Conservation (phyloP, 2,329 filamentous ascomycete species). For the Aspergillus puulaauensis region DNA sequence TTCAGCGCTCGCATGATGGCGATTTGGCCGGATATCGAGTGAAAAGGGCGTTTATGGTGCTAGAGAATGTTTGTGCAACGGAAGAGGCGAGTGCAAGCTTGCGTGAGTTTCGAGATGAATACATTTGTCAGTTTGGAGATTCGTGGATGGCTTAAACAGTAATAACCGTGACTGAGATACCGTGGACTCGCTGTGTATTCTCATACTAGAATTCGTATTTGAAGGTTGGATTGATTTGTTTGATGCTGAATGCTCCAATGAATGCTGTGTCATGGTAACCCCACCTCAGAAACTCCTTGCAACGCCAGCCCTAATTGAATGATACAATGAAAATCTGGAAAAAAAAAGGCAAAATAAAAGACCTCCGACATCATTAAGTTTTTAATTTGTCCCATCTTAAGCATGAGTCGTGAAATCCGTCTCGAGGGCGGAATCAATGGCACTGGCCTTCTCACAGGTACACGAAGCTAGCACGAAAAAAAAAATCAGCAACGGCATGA, state of each 20-base stretch:
- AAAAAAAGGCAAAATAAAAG: not conserved
- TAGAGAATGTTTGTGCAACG: conserved; percentile 34
- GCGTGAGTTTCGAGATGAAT: conserved; percentile 27
- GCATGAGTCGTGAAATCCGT: conserved; percentile 79
- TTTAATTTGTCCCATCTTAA: not conserved
- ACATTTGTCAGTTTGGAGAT: conserved; percentile 23
- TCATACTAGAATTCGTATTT: not conserved
- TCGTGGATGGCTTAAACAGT: conserved; percentile 17
- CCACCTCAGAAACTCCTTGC: not conserved
- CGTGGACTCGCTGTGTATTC: not conserved
- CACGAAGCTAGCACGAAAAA: conserved; percentile 56
- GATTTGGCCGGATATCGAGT: conserved; percentile 23
- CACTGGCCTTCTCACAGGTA: conserved; percentile 76
- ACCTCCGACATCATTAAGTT: not conserved
- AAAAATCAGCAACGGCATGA: conserved; percentile 10
- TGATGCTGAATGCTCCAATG: not conserved
- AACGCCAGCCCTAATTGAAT: conserved; percentile 4
- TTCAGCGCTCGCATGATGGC: conserved; percentile 13
- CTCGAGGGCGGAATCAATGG: conserved; percentile 65
- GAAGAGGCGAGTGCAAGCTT: conserved; percentile 36
- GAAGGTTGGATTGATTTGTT: not conserved
- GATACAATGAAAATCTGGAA: not conserved
- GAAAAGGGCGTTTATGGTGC: conserved; percentile 34
- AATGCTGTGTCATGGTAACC: not conserved
- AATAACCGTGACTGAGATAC: not conserved